phyloP scores from a whole-genome alignment of 164 flowering plant genomes.

The Platanus orientalis region DNA sequence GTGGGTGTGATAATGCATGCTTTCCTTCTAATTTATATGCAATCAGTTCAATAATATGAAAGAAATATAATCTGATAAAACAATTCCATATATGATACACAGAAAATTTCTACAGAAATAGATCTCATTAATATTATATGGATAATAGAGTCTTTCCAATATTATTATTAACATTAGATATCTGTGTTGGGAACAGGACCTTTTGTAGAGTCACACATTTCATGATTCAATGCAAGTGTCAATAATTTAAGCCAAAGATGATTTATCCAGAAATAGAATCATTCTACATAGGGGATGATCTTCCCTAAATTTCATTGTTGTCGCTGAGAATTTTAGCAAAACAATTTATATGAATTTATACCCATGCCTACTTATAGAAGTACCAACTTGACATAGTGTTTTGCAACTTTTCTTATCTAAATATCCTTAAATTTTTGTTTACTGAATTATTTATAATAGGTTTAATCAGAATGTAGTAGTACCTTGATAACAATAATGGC shows the following conservation, averaged over 20 bases:
- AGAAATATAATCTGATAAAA: background rate
- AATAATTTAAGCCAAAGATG: too few species aligned
- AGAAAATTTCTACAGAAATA: background rate
- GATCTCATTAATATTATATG: background rate
- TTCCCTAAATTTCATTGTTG: background rate
- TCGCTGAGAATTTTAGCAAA: too few species aligned
- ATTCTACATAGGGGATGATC: background rate
- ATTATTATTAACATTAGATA: background rate
- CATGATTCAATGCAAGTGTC: too few species aligned
- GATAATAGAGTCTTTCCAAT: background rate
- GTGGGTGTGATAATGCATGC: constrained; percentile 23
- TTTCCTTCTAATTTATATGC: background rate
- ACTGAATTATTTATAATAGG: too few species aligned
- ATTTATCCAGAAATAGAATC: too few species aligned
- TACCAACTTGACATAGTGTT: too few species aligned
- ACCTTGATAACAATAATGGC: too few species aligned
- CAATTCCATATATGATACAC: background rate
- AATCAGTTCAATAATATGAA: background rate
- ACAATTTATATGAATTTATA: too few species aligned
- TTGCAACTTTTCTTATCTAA: too few species aligned
- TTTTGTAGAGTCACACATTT: background rate
- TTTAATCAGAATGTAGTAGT: too few species aligned
- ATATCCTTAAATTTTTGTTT: too few species aligned
- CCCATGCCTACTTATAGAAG: too few species aligned
- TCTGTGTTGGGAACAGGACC: background rate